These are phyloP conservation scores for Nannizzia gypsea DNA, from an alignment of 2,329 filamentous ascomycete genomes.

Conservation along the genomic window DNA sequence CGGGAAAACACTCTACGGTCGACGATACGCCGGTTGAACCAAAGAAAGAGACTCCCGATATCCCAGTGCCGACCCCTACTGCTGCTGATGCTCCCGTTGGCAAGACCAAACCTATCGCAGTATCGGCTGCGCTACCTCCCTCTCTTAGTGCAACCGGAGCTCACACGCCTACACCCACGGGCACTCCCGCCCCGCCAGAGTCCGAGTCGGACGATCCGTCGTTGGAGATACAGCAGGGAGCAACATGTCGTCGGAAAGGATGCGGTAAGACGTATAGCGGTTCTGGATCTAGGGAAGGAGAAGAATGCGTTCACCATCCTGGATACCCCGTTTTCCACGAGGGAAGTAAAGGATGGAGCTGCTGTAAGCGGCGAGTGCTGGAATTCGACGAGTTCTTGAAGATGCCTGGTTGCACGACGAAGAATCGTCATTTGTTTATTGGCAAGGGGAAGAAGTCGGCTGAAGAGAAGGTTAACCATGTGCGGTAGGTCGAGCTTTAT, in stretches of 20 bases:
- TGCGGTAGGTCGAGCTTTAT: slow-evolving; percentile 46
- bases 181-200: slow-evolving; percentile 50
- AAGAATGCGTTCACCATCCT: slow-evolving; percentile 79
- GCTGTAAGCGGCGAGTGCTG: slow-evolving; percentile 86
- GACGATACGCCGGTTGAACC: slow-evolving; percentile 52
- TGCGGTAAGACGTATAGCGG: slow-evolving; percentile 57
- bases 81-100: slow-evolving; percentile 14
- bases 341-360: slow-evolving; percentile 93
- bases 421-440: slow-evolving; percentile 71
- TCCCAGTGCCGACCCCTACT: slow-evolving; percentile 6
- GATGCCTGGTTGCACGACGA: slow-evolving; percentile 80
- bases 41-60: slow-evolving; percentile 22
- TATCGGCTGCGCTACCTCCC: slow-evolving; percentile 19
- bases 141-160: slow-evolving; percentile 23
- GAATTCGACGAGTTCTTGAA: slow-evolving; percentile 98
- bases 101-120: slow-evolving; percentile 16
- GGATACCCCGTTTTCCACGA: slow-evolving; percentile 92
- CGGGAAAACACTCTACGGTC: slow-evolving; percentile 80
- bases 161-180: slow-evolving; percentile 25
- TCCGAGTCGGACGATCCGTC: slow-evolving; percentile 78
- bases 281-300: slow-evolving; percentile 49
- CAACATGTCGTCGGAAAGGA: slow-evolving; percentile 63
- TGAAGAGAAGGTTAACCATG: slow-evolving; percentile 66
- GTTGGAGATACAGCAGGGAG: slow-evolving; percentile 59
- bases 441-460: slow-evolving; percentile 53